phyloP scores from a whole-genome alignment of 2,329 filamentous ascomycete species.

The Trichocomaceae sp. region DNA sequence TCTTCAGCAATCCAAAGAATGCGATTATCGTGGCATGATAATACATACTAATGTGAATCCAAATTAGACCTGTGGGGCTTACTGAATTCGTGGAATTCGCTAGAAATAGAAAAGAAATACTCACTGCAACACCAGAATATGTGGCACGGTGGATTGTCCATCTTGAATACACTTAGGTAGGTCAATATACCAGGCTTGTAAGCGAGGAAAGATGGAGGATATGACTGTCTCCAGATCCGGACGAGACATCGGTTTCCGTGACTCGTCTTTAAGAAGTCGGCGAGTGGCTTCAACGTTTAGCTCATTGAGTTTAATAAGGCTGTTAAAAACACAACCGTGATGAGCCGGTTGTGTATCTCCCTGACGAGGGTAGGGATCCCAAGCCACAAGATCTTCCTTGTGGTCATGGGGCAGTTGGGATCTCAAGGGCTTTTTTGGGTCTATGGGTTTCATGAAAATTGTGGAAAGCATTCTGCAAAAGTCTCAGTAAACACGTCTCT shows the following conservation, averaged over 20 bases:
- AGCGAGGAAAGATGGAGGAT: conserved; percentile 16
- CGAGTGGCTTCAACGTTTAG: conserved; percentile 7
- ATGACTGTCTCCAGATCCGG: conserved; percentile 14
- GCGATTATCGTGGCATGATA: conserved; percentile 32
- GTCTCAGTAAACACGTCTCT: conserved; percentile 9
- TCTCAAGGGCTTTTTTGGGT: conserved; percentile 9
- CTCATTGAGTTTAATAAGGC: conserved; percentile 9
- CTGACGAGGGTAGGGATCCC: conserved; percentile 11
- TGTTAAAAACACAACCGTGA: conserved; percentile 10
- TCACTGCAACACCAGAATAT: conserved; percentile 21
- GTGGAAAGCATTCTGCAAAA: conserved; percentile 13
- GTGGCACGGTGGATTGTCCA: conserved; percentile 14
- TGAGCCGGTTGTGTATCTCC: conserved; percentile 9
- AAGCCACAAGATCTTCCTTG: conserved; percentile 5
- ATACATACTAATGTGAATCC: conserved; percentile 26
- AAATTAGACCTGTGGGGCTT: background rate
- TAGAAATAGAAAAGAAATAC: conserved; percentile 1
- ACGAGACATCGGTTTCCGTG: conserved; percentile 6
- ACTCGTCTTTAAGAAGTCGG: conserved; percentile 8
- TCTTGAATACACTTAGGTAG: conserved; percentile 15
- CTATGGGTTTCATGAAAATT: conserved; percentile 13
- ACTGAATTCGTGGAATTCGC: background rate
- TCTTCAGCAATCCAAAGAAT: conserved; percentile 23
- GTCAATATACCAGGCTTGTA: conserved; percentile 16
- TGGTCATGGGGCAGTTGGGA: conserved; percentile 7